Conservation (phyloP, 257 asterid species). For the Thymus quinquecostatus region DNA sequence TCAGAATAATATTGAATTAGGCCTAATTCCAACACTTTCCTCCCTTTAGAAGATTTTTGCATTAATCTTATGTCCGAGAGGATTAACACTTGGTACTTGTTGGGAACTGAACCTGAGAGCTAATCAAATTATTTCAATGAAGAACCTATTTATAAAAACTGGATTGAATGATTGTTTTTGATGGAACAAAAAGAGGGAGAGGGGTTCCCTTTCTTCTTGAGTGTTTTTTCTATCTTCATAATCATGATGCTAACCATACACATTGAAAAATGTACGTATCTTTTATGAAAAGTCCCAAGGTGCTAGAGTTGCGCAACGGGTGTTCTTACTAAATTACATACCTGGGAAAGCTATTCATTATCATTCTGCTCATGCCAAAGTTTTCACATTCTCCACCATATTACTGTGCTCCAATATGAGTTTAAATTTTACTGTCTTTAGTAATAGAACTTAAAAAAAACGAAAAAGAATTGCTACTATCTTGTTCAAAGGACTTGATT, state of each 20-base stretch:
- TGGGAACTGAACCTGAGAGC: constrained; percentile 1
- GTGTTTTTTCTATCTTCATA: neutral
- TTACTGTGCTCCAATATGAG: neutral
- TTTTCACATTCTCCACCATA: constrained; percentile 15
- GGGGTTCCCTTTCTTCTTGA: neutral
- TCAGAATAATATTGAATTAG: neutral
- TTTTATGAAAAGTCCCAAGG: neutral
- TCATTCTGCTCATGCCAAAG: neutral
- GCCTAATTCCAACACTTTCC: too few species aligned
- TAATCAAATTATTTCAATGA: neutral
- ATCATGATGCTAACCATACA: neutral
- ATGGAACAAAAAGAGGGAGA: neutral
- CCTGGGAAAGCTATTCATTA: constrained; percentile 9
- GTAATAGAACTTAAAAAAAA: constrained; percentile 1
- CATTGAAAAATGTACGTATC: neutral
- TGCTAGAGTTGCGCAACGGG: neutral
- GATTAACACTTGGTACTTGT: neutral
- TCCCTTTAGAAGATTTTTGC: too few species aligned
- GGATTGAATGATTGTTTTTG: neutral
- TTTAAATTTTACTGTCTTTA: neutral
- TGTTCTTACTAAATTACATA: neutral
- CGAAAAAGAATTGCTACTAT: neutral
- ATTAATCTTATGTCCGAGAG: too few species aligned
- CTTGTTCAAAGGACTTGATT: constrained; percentile 11
- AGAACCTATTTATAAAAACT: neutral